Base-by-base conservation (phyloP, 352 stramenopile species). In the Pythium scleroteichum region DNA sequence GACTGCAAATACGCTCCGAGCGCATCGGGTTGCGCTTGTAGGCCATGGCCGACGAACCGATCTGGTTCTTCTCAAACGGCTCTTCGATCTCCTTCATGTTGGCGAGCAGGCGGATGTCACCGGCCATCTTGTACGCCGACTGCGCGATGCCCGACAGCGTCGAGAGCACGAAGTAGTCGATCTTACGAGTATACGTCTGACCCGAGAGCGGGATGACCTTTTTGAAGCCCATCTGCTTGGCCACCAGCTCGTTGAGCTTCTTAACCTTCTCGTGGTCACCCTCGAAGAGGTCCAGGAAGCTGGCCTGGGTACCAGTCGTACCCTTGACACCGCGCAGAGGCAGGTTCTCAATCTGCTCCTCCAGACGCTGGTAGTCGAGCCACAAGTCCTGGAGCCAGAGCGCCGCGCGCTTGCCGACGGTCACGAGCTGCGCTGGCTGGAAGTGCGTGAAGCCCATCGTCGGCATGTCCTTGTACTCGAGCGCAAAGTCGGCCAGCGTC, bases 21-120 rank as follows among this genome's bases (percentile, higher is more conserved):
- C 97, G 91, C 97, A 99, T 99, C 47, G 97, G 97, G 83, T 99
- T 99, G 60, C 97, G 93, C 83, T 99, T 99, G 92, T 99, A 99
- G 0, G 97, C 97, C 97, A 99, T 99, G 47, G 97, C 97, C 35
- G 90, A 98, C 29, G 92, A 98, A 10, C 97, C 97, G 66, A 99
- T 99, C 74, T 86, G 48, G 76, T 95, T 95, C 79, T 96, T 96
- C 71, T 94, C 89, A 57, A 97, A 96, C 38, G 88, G 88, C 69
- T 97, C 91, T 58, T 99, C 96, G 23, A 99, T 97, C 75, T 99
- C 97, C 81, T 99, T 99, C 75, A 99, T 95, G 79, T 99, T 99
- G 22, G 97, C 96, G 29, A 99, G 85, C 16, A 99, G 85, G 68
- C 97, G 96, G 59, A 99, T 98, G 79, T 99, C 97, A 38, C 95